Evolutionary conservation across 345 rosid genomes (phyloP).

Genomic region (Hibiscus trionum): DNA sequence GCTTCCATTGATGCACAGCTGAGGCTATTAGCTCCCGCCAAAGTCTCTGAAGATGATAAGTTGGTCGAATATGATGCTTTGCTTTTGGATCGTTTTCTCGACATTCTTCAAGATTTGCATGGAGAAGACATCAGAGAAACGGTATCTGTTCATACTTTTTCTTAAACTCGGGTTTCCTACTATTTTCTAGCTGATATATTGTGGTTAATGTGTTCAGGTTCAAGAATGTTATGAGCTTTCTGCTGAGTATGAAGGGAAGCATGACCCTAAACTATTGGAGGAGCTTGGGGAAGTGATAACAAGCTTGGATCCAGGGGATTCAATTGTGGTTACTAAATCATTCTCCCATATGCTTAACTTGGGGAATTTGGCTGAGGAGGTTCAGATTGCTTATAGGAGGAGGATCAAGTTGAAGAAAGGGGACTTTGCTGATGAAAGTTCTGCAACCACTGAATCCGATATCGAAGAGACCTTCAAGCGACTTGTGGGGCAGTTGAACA

Average conservation of each 20-base stretch:
- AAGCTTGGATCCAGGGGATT: conserved; percentile 91
- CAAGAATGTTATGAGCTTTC: conserved; percentile 95
- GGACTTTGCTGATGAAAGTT: conserved; percentile 72
- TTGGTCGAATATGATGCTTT: conserved; percentile 90
- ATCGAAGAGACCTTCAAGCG: conserved; percentile 89
- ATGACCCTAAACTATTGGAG: conserved; percentile 58
- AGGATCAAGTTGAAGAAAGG: conserved; percentile 84
- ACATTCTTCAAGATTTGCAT: conserved; percentile 87
- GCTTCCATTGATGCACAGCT: conserved; percentile 90
- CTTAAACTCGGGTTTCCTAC: no score
- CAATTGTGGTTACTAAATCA: conserved; percentile 77
- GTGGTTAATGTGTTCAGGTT: conserved; percentile 35
- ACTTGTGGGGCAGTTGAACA: conserved; percentile 64
- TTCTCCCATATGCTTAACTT: conserved; percentile 94
- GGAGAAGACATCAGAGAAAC: conserved; percentile 87
- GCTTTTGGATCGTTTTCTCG: conserved; percentile 87
- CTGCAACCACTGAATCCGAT: conserved; percentile 84
- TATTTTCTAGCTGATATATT: not conserved
- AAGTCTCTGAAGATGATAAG: conserved; percentile 94
- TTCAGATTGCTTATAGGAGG: conserved; percentile 82
- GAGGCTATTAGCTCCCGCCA: conserved; percentile 75
- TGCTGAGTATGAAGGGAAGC: conserved; percentile 91
- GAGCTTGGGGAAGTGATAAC: conserved; percentile 85
- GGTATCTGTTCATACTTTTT: conserved; percentile 23
- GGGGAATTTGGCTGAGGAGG: conserved; percentile 96